Conservation (phyloP, 257 asterid genomes). For the Nicotiana tabacum region DNA sequence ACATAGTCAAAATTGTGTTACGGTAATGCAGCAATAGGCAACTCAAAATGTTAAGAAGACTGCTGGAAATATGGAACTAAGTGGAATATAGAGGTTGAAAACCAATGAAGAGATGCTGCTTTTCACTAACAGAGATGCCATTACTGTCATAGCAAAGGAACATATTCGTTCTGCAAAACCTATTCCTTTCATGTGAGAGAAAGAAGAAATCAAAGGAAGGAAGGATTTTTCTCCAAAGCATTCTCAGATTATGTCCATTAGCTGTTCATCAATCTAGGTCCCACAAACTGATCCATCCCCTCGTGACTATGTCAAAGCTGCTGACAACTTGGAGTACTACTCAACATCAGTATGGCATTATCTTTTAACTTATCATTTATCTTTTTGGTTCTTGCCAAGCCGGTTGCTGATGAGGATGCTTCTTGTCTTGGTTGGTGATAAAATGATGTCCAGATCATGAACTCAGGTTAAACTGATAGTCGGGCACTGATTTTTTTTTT, state of each 20-base stretch:
- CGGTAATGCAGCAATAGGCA: background rate
- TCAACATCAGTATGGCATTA: background rate
- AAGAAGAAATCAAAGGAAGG: background rate
- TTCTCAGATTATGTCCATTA: background rate
- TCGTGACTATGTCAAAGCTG: background rate
- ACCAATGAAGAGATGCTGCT: background rate
- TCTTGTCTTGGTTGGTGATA: background rate
- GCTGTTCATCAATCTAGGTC: background rate
- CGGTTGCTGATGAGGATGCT: background rate
- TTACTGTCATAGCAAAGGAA: background rate
- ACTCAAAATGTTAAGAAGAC: background rate
- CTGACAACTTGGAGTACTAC: background rate
- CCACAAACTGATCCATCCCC: background rate
- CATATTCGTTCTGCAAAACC: background rate
- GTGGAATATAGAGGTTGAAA: background rate
- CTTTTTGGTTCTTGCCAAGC: background rate
- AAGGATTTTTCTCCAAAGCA: background rate
- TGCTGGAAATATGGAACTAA: background rate
- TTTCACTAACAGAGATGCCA: background rate
- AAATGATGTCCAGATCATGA: background rate
- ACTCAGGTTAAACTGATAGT: background rate
- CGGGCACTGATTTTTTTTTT: background rate
- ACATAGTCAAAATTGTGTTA: background rate
- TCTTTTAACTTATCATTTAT: background rate
- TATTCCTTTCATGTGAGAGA: background rate